Evolutionary conservation across 768 basidiomycete genomes (phyloP).

Genomic region (Amanita fuliginea): DNA sequence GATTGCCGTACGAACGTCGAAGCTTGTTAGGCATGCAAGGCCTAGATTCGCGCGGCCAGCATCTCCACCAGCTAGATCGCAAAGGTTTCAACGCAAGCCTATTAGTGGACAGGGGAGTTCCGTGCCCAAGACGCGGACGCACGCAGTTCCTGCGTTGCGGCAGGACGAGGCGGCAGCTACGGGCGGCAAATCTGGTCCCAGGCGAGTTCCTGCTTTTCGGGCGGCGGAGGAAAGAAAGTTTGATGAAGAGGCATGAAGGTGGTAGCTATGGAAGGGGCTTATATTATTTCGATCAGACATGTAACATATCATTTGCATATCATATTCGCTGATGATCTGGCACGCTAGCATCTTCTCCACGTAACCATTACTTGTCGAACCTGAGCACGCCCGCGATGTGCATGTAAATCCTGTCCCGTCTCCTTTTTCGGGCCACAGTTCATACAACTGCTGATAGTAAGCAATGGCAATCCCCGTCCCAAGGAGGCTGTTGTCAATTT

Average conservation of each 20-base stretch:
- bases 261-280: neutral
- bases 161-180: neutral
- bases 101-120: neutral
- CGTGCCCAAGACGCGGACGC: neutral
- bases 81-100: neutral
- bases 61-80: neutral
- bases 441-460: too few relatives aligned
- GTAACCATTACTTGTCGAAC: neutral
- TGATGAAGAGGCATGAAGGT: constrained; percentile 1
- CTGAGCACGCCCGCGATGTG: too few relatives aligned
- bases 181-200: neutral
- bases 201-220: neutral
- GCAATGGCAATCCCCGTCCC: too few relatives aligned
- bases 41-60: constrained; percentile 9
- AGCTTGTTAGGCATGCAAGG: constrained; percentile 9
- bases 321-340: neutral
- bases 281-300: neutral
- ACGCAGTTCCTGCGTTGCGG: neutral
- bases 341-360: neutral
- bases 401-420: too few relatives aligned
- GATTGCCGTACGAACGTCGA: constrained; percentile 7
- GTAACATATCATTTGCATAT: constrained; percentile 5
- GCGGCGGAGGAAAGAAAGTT: neutral
- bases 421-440: too few relatives aligned
- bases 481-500: too few relatives aligned